phyloP scores from a whole-genome alignment of 116 monocot genomes.

The Papilionanthe hybrid region DNA sequence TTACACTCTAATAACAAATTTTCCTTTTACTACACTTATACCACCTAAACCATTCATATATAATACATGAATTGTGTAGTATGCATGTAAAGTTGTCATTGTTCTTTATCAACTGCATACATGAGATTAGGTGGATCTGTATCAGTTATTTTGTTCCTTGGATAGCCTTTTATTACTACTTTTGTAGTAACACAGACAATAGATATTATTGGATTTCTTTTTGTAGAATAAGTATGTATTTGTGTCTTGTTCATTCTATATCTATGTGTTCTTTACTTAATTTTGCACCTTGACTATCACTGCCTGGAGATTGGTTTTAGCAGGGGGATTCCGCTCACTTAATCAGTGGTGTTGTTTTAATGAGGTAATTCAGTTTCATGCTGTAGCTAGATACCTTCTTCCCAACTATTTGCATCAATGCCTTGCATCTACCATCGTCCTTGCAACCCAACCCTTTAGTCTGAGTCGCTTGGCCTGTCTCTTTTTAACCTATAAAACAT shows the following conservation, averaged over 20 bases:
- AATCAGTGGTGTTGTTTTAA: constrained; percentile 82
- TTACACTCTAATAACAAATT: no score
- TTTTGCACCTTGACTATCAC: constrained; percentile 30
- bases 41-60: no score
- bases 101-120: no score
- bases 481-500: background rate
- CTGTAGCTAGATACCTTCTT: background rate
- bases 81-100: no score
- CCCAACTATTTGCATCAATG: background rate
- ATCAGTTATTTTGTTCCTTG: no score
- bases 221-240: no score
- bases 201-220: no score
- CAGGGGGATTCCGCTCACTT: constrained; percentile 75
- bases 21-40: no score
- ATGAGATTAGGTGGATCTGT: no score
- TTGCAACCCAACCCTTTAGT: background rate
- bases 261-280: background rate
- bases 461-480: background rate
- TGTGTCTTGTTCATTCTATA: constrained; percentile 1
- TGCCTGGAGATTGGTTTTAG: constrained; percentile 78
- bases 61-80: no score
- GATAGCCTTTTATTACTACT: no score
- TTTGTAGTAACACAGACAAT: no score
- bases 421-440: background rate
- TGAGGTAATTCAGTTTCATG: constrained; percentile 34